A percentile compares a stretch with the other conserved stretches of the same genome.
These are phyloP conservation scores for Hypsizygus marmoreus DNA, from an alignment of 768 basidiomycete species.

Conservation along the genomic window DNA sequence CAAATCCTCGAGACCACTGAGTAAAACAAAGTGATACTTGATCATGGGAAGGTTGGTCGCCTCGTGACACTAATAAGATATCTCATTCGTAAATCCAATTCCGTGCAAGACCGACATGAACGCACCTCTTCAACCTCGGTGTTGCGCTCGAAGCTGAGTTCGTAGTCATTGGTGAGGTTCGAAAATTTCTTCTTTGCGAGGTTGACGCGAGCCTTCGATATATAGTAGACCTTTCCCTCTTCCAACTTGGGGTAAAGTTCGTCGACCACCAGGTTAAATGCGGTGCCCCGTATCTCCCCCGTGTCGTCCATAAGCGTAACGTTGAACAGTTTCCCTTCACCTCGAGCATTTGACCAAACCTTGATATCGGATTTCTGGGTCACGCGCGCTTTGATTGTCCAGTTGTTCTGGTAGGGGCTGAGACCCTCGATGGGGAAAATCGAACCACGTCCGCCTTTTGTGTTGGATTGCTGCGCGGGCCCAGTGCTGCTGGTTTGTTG, in stretches of 20 bases:
- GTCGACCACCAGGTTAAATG: slow-evolving; percentile 85
- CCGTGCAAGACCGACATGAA: slow-evolving; percentile 1
- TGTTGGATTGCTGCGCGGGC: slow-evolving; percentile 17
- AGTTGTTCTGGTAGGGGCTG: slow-evolving; percentile 97
- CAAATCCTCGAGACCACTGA: slow-evolving; percentile 61
- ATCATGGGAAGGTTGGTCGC: slow-evolving; percentile 73
- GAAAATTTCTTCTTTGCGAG: slow-evolving; percentile 97
- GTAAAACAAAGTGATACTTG: slow-evolving; percentile 78
- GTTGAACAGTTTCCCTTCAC: slow-evolving; percentile 94
- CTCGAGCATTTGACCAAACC: slow-evolving; percentile 84
- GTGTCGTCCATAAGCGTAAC: slow-evolving; percentile 94
- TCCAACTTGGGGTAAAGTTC: slow-evolving; percentile 81
- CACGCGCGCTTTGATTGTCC: slow-evolving; percentile 96
- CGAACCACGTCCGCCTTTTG: slow-evolving; percentile 32
- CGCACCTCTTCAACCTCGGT: slow-evolving; percentile 85
- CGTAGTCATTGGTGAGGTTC: slow-evolving; percentile 89
- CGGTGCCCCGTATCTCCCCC: slow-evolving; percentile 89
- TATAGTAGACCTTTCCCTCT: slow-evolving; percentile 90
- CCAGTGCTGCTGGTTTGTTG: slow-evolving; percentile 11
- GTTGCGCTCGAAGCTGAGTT: slow-evolving; percentile 80
- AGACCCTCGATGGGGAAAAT: slow-evolving; percentile 88
- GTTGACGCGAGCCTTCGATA: slow-evolving; percentile 89
- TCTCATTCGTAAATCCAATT: slow-evolving; percentile 8
- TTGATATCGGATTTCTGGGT: slow-evolving; percentile 87
- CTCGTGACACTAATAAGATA: slow-evolving; percentile 69